phyloP scores from a whole-genome alignment of 2,329 filamentous ascomycete species.

The Pseudogymnoascus sp. region DNA sequence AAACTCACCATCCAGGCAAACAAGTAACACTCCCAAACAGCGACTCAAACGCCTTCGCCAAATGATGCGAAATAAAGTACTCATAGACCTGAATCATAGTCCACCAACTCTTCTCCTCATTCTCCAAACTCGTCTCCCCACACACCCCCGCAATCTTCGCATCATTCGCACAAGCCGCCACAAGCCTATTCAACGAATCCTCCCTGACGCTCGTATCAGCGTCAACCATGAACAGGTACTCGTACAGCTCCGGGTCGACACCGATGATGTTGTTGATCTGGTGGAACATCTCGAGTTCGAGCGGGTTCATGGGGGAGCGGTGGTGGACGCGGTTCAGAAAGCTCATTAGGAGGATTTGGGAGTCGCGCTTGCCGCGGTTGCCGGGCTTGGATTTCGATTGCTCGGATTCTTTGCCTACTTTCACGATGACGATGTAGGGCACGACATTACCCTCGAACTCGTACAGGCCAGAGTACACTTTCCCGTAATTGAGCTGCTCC shows the following conservation, averaged over 20 bases:
- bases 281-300: constrained; percentile 97
- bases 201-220: constrained; percentile 92
- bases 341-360: constrained; percentile 89
- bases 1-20: constrained; percentile 91
- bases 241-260: constrained; percentile 93
- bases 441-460: constrained; percentile 97
- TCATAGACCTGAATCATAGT: constrained; percentile 99
- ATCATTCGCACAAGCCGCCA: constrained; percentile 87
- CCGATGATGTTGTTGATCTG: constrained; percentile 99
- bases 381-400: constrained; percentile 85
- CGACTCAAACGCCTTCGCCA: constrained; percentile 95
- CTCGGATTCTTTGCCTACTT: constrained; percentile 95
- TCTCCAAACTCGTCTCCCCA: constrained; percentile 91
- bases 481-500: constrained; percentile 95
- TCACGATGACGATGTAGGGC: constrained; percentile 90
- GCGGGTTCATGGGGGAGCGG: constrained; percentile 84
- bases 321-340: constrained; percentile 98
- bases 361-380: constrained; percentile 97
- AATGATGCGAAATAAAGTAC: constrained; percentile 97
- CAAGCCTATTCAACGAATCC: constrained; percentile 85
- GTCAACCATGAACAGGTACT: constrained; percentile 95
- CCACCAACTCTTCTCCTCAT: constrained; percentile 93
- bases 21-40: constrained; percentile 97
- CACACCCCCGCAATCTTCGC: constrained; percentile 96
- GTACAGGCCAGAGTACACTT: constrained; percentile 96